Evolutionary conservation across 169 alveolate genomes (phyloP).

Genomic region (Sarcocystis neurona): DNA sequence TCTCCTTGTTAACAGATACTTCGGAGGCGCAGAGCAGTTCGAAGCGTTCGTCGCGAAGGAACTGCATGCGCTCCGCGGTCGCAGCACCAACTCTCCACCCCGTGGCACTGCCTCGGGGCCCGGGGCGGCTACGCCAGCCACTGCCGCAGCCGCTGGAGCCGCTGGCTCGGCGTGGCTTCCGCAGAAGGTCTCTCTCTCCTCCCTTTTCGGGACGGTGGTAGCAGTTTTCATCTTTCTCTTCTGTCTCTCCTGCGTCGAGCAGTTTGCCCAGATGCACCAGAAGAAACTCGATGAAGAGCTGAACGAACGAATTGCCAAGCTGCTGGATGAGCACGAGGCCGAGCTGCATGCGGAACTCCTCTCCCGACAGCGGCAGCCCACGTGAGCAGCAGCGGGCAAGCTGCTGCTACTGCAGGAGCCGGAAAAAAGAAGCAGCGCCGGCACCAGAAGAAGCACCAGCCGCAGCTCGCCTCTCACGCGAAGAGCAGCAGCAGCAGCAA

Average conservation of each 20-base stretch:
- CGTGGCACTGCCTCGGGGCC: no score
- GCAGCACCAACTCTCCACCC: no score
- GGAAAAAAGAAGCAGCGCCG: no score
- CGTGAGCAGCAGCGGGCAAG: no score
- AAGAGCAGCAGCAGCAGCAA: no score
- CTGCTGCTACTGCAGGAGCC: no score
- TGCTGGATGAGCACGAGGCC: conserved; percentile 18
- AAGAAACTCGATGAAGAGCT: conserved; percentile 29
- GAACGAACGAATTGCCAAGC: not conserved
- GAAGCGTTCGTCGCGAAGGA: not conserved
- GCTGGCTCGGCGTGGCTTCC: not conserved
- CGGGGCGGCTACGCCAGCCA: not conserved
- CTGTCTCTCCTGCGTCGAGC: conserved; percentile 32
- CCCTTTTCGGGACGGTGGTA: not conserved
- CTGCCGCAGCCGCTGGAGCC: not conserved
- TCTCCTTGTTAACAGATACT: not conserved
- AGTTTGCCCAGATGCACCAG: conserved; percentile 17
- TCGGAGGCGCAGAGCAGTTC: conserved; percentile 16
- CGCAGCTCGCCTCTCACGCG: no score
- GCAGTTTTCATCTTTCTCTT: conserved; percentile 21
- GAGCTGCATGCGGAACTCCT: no score
- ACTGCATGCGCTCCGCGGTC: not conserved
- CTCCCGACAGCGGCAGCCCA: no score
- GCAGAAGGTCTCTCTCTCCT: not conserved
- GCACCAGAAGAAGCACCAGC: no score